These are phyloP conservation scores for Globisporangium camurandrum DNA, from an alignment of 352 stramenopile genomes.

Conservation along the genomic window DNA sequence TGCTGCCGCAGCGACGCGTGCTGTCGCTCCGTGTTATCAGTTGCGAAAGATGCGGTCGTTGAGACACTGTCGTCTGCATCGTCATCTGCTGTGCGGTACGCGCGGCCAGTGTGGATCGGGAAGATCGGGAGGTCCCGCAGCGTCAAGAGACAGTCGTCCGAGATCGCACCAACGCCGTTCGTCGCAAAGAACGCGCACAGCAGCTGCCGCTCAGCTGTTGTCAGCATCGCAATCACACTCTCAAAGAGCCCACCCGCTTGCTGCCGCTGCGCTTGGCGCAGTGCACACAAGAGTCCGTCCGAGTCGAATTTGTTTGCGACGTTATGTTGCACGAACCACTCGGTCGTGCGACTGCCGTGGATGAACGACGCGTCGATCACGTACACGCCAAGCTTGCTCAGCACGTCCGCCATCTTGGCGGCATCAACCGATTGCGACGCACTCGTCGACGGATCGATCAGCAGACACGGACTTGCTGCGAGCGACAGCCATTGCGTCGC, in stretches of 20 bases:
- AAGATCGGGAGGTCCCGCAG: constrained; percentile 49
- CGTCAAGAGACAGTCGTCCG: constrained; percentile 25
- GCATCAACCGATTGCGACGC: not conserved
- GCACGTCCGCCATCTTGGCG: constrained; percentile 8
- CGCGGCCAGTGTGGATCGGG: constrained; percentile 17
- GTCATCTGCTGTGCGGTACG: constrained; percentile 2
- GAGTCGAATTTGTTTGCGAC: constrained; percentile 39
- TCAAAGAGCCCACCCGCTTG: constrained; percentile 28
- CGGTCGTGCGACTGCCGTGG: constrained; percentile 24
- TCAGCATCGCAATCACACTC: constrained; percentile 25
- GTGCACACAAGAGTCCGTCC: constrained; percentile 28
- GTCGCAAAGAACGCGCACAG: constrained; percentile 37
- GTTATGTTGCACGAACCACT: constrained; percentile 36
- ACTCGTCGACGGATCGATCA: constrained; percentile 17
- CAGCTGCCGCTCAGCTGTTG: constrained; percentile 17
- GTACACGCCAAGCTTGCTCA: constrained; percentile 36
- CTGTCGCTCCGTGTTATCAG: not conserved
- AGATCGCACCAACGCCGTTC: constrained; percentile 25
- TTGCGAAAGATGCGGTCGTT: not conserved
- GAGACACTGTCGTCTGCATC: not conserved
- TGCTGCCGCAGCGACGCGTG: constrained; percentile 10
- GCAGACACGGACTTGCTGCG: constrained; percentile 20
- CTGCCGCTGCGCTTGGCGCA: constrained; percentile 26
- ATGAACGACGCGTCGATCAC: constrained; percentile 36
- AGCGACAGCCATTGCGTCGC: constrained; percentile 28